Base-by-base conservation (phyloP, 2,329 filamentous ascomycete genomes). In the Neofusicoccum sp. region DNA sequence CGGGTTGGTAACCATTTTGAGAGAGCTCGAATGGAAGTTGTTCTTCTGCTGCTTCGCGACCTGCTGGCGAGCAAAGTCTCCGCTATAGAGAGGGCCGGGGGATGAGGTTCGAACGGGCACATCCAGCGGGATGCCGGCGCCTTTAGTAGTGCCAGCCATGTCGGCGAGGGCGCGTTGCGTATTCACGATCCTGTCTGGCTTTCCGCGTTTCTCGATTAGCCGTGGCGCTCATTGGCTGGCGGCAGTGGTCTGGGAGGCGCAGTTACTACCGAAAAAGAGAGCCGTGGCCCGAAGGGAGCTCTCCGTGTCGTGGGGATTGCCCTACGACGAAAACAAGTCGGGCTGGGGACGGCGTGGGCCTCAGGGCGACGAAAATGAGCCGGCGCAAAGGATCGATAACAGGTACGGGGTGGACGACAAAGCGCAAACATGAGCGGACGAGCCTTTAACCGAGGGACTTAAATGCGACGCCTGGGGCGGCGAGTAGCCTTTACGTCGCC, bases 21-120 rank as follows among this genome's bases (percentile, higher is more conserved):
- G 75, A 62, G 85, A 86, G 65, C 83, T 80, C 48, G 84, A 87
- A 70, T 86, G 84, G 71, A 84, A 86, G 71, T 86, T 84, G 73
- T 79, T 83, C 70, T 80, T 81, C 66, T 83, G 80, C 74, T 86
- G 84, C 73, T 85, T 85, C 69, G 79, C 77, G 70, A 85, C 73
- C 73, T 85, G 83, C 68, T 86, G 83, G 77, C 81, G 79, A 74
- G 80, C 79, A 76, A 85, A 86, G 77, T 86, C 83, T 58, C 31
- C 54, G 74, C 80, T 77, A 69, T 80, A 73, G 71, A 84, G 74
- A 77, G 77, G 78, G 75, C 79, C 76, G 72, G 79, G 75, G 71
- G 77, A 80, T 69, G 72, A 64, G 45, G 71, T 69, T 41, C 67
- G 61, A 70, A 73, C 50, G 56, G 72, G 71, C 54, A 58, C 54